phyloP scores from a whole-genome alignment of 106 monocot genomes.

The Posidonia australis region DNA sequence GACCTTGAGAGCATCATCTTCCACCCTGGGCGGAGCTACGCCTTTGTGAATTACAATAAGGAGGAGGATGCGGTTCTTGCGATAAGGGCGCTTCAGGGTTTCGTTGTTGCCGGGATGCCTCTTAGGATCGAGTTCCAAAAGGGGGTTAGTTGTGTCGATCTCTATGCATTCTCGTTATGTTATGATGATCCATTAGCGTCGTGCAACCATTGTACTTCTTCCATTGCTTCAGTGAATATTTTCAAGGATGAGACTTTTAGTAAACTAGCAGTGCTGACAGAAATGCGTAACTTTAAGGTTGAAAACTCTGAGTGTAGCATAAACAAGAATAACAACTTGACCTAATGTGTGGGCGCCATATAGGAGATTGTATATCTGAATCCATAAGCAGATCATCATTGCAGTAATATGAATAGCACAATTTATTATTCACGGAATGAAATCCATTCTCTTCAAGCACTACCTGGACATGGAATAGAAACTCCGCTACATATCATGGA shows the following conservation, averaged over 20 bases:
- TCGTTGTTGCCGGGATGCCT: constrained; percentile 42
- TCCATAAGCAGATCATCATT: no score
- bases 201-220: not conserved
- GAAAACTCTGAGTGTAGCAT: not conserved
- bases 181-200: not conserved
- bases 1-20: constrained; percentile 55
- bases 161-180: constrained; percentile 9
- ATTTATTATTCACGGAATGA: no score
- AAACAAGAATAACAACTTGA: not conserved
- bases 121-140: constrained; percentile 94
- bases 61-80: constrained; percentile 72
- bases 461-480: no score
- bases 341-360: no score
- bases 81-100: constrained; percentile 51
- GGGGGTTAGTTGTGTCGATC: constrained; percentile 82
- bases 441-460: no score
- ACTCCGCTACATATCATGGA: no score
- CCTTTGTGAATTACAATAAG: constrained; percentile 62
- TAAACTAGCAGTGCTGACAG: not conserved
- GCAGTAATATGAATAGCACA: no score
- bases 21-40: constrained; percentile 58
- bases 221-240: constrained; percentile 4
- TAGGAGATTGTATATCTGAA: no score
- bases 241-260: not conserved
- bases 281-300: not conserved